Conservation (phyloP, 805 yeast genomes). For the Ogataea kodamae region DNA sequence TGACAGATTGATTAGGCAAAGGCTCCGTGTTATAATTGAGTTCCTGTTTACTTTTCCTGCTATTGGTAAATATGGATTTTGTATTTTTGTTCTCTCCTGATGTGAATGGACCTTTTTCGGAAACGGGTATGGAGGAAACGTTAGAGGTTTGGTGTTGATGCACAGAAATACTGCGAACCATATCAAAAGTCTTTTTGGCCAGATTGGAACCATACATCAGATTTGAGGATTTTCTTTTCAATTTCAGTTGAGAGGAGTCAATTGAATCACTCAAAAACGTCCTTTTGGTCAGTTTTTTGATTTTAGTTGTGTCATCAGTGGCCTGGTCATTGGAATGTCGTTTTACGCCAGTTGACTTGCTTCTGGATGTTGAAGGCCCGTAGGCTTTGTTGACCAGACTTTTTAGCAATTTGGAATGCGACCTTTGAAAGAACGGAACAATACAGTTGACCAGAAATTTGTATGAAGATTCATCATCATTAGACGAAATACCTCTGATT, state of each 20-base stretch:
- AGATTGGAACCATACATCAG: conserved; percentile 20
- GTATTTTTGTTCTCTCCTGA: too few species aligned
- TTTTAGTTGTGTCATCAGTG: neutral
- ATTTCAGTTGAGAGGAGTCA: conserved; percentile 17
- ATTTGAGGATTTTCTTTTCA: conserved; percentile 27
- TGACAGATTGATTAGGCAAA: conserved; percentile 1
- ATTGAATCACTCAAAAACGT: conserved; percentile 3
- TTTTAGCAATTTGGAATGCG: conserved; percentile 25
- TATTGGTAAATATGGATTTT: conserved; percentile 3
- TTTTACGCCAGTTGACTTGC: too few species aligned
- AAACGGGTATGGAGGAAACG: too few species aligned
- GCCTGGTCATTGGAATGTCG: conserved; percentile 1
- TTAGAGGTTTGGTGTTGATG: conserved; percentile 9
- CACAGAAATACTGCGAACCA: conserved; percentile 28
- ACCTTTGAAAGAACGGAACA: conserved; percentile 30
- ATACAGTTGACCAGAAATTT: conserved; percentile 27
- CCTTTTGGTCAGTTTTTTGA: too few species aligned
- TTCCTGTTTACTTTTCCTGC: neutral
- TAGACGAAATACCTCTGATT: conserved; percentile 24
- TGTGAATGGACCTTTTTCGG: too few species aligned
- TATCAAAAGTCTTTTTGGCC: conserved; percentile 33
- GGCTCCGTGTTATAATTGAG: too few species aligned
- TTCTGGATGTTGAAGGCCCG: conserved; percentile 27
- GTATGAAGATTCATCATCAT: conserved; percentile 28
- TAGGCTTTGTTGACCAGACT: conserved; percentile 27